These are phyloP conservation scores for Oleoguttula mirabilis DNA, from an alignment of 495 filamentous ascomycete genomes.

Conservation along the genomic window DNA sequence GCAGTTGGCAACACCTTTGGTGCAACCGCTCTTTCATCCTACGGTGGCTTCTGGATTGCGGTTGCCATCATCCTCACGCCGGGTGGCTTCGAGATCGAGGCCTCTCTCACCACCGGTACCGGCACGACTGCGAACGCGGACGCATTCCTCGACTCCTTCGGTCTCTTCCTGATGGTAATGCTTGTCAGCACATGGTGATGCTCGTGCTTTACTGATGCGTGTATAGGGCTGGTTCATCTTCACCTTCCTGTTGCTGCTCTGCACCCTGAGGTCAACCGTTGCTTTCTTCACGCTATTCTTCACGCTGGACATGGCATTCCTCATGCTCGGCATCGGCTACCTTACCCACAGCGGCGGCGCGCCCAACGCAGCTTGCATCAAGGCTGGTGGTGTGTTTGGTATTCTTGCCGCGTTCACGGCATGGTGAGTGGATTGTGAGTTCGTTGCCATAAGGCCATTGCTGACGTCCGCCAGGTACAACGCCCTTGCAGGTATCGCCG, in stretches of 20 bases:
- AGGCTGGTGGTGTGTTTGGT: conserved; percentile 80
- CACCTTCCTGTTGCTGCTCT: conserved; percentile 75
- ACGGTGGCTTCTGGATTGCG: conserved; percentile 94
- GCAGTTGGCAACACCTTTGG: conserved; percentile 93
- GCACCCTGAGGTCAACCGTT: conserved; percentile 84
- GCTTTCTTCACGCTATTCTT: conserved; percentile 96
- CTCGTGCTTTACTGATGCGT: conserved; percentile 31
- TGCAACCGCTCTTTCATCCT: conserved; percentile 92
- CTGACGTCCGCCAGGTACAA: conserved; percentile 49
- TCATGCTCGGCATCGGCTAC: conserved; percentile 70
- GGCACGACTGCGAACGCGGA: conserved; percentile 30
- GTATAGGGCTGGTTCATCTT: conserved; percentile 97
- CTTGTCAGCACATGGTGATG: conserved; percentile 48
- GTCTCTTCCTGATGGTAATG: conserved; percentile 66
- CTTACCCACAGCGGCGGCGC: conserved; percentile 38
- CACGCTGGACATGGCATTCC: conserved; percentile 81
- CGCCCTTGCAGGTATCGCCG: conserved; percentile 86
- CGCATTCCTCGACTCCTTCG: conserved; percentile 56
- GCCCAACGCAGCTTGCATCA: conserved; percentile 44
- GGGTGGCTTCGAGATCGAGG: conserved; percentile 52
- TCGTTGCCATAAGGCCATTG: background rate
- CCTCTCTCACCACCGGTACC: conserved; percentile 22
- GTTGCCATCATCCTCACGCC: conserved; percentile 84
- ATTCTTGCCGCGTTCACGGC: conserved; percentile 79
- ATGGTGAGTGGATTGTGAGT: conserved; percentile 40